Conservation (phyloP, 768 basidiomycete genomes). For the Tephrocybe sp. region DNA sequence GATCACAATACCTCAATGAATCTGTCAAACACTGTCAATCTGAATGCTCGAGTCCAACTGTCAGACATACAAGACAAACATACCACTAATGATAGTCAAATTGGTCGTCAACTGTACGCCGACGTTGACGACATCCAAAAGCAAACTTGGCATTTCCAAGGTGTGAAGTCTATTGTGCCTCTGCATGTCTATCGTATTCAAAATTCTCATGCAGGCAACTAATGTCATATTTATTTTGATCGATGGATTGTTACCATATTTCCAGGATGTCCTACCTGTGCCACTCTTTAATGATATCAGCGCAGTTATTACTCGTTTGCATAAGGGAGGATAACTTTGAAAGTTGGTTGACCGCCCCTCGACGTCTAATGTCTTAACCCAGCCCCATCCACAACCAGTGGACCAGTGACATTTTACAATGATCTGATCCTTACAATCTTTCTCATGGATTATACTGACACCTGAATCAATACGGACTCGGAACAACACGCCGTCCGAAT, state of each 20-base stretch:
- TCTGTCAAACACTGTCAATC: conserved; percentile 3
- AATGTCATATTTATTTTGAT: not conserved
- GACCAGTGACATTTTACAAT: too few species aligned
- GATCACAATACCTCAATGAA: not conserved
- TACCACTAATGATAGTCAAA: not conserved
- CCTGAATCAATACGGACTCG: too few species aligned
- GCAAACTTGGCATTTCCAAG: conserved; percentile 7
- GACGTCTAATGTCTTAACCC: too few species aligned
- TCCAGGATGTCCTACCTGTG: not conserved
- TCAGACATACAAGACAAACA: not conserved
- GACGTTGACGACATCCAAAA: not conserved
- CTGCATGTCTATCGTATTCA: not conserved
- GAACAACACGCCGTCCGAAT: too few species aligned
- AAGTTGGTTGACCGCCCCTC: too few species aligned
- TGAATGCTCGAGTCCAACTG: conserved; percentile 1
- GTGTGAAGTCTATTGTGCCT: not conserved
- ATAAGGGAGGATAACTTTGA: too few species aligned
- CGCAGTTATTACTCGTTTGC: too few species aligned
- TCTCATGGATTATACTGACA: too few species aligned
- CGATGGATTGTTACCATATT: too few species aligned
- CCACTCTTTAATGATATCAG: not conserved
- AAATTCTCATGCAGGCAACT: not conserved
- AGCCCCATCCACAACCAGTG: too few species aligned
- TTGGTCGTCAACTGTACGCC: not conserved
- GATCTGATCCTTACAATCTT: too few species aligned